Conservation (phyloP, 352 stramenopile genomes). For the Thraustotheca clavata region DNA sequence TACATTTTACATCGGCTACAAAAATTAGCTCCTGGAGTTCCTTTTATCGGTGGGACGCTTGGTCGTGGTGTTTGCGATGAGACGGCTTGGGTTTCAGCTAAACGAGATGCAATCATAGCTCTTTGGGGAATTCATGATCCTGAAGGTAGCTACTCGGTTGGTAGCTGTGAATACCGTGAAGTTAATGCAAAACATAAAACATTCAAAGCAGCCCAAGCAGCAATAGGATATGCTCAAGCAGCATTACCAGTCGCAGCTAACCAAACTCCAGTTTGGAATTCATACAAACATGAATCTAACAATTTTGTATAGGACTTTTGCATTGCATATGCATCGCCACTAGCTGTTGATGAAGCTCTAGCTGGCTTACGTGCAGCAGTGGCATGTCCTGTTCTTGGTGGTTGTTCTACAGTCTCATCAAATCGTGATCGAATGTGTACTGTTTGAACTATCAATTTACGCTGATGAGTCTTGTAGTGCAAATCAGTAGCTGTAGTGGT, state of each 20-base stretch:
- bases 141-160: conserved; percentile 69
- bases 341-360: conserved; percentile 77
- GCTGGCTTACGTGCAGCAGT: conserved; percentile 74
- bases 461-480: conserved; percentile 61
- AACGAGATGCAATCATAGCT: conserved; percentile 71
- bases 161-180: conserved; percentile 72
- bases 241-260: neutral
- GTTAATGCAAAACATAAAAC: conserved; percentile 70
- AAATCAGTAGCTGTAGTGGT: conserved; percentile 80
- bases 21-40: conserved; percentile 63
- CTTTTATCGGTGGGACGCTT: conserved; percentile 79
- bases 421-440: conserved; percentile 31
- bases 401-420: conserved; percentile 70
- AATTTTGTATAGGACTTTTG: conserved; percentile 39
- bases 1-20: conserved; percentile 61
- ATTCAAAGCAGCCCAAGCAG: conserved; percentile 60
- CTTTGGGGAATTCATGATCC: conserved; percentile 83
- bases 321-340: conserved; percentile 62
- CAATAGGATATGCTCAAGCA: conserved; percentile 26
- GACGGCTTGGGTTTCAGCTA: conserved; percentile 81
- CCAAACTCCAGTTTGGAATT: neutral
- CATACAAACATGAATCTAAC: neutral
- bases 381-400: conserved; percentile 70
- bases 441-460: neutral
- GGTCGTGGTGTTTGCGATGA: conserved; percentile 75